A percentile compares a stretch with the other conserved stretches of the same genome.
Evolutionary conservation across 2,329 filamentous ascomycete species (phyloP).

Genomic region (Paecilomyces sp.): DNA sequence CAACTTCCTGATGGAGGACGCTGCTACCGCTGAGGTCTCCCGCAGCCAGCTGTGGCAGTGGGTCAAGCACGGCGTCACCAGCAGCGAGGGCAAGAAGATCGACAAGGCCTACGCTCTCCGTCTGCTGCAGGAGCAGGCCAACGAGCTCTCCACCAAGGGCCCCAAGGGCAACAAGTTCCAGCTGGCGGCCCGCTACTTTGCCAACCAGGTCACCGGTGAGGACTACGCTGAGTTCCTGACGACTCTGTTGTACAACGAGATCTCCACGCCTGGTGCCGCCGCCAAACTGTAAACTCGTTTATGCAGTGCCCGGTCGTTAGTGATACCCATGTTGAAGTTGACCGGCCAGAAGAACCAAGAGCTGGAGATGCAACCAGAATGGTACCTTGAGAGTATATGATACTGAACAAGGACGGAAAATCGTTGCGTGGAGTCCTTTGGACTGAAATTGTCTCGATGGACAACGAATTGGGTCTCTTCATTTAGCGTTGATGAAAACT

Average conservation of each 20-base stretch:
- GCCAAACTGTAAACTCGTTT: slow-evolving; percentile 48
- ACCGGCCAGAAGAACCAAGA: background rate
- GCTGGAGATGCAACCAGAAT: background rate
- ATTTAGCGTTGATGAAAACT: background rate
- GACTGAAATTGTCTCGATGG: background rate
- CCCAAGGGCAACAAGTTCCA: slow-evolving; percentile 86
- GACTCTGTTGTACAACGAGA: slow-evolving; percentile 72
- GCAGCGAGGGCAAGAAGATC: slow-evolving; percentile 81
- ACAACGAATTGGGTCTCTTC: background rate
- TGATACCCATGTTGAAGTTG: background rate
- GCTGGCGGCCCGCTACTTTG: slow-evolving; percentile 87
- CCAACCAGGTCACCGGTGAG: slow-evolving; percentile 87
- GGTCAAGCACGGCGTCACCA: slow-evolving; percentile 66
- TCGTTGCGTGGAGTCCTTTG: background rate
- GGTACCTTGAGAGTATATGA: background rate
- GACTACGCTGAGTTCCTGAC: slow-evolving; percentile 95
- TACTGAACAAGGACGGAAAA: background rate
- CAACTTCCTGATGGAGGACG: slow-evolving; percentile 98
- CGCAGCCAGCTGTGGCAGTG: slow-evolving; percentile 96
- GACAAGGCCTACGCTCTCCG: slow-evolving; percentile 87
- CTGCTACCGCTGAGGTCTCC: slow-evolving; percentile 92
- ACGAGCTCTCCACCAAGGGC: slow-evolving; percentile 65
- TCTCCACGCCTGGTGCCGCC: slow-evolving; percentile 62
- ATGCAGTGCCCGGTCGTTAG: background rate
- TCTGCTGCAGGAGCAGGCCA: slow-evolving; percentile 78